phyloP scores from a whole-genome alignment of 1,284 basidiomycete genomes.

The Kwoniella shivajii region DNA sequence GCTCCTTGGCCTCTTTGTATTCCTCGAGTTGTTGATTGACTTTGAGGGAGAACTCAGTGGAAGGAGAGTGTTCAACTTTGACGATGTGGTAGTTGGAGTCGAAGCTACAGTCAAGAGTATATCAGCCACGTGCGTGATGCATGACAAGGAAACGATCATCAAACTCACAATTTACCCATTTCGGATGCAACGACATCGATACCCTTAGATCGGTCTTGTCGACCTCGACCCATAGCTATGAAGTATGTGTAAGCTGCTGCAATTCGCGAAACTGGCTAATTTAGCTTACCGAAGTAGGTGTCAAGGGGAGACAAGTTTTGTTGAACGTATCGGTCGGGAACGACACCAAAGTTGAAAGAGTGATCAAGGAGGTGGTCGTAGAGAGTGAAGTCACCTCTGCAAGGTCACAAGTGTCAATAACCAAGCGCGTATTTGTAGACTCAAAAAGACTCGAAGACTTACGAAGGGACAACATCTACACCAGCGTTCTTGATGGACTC shows the following conservation, averaged over 20 bases:
- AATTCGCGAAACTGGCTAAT: conserved; percentile 13
- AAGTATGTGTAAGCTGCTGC: not conserved
- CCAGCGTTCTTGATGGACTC: conserved; percentile 81
- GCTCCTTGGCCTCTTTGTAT: conserved; percentile 91
- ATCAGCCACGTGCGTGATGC: conserved; percentile 11
- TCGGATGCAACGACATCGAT: conserved; percentile 97
- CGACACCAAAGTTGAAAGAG: conserved; percentile 93
- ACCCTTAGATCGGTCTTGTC: conserved; percentile 76
- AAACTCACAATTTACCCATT: conserved; percentile 94
- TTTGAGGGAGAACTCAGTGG: conserved; percentile 91
- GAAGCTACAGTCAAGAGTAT: conserved; percentile 65
- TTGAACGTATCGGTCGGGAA: conserved; percentile 90
- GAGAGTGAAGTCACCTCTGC: conserved; percentile 93
- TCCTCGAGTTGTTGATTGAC: conserved; percentile 95
- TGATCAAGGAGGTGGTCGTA: conserved; percentile 99
- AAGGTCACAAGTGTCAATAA: not conserved
- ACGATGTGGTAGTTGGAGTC: conserved; percentile 99
- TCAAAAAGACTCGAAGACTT: conserved; percentile 45
- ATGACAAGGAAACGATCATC: conserved; percentile 54
- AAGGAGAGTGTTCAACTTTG: conserved; percentile 92
- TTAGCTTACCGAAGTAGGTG: conserved; percentile 84
- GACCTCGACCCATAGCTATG: conserved; percentile 90
- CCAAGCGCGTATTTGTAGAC: not conserved
- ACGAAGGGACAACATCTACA: conserved; percentile 93
- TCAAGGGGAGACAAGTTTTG: conserved; percentile 88